Percentiles rank a stretch among this genome's conserved stretches.
These are phyloP conservation scores for Exophiala dermatitidis DNA, from an alignment of 2,329 filamentous ascomycete genomes.

Conservation along the genomic window DNA sequence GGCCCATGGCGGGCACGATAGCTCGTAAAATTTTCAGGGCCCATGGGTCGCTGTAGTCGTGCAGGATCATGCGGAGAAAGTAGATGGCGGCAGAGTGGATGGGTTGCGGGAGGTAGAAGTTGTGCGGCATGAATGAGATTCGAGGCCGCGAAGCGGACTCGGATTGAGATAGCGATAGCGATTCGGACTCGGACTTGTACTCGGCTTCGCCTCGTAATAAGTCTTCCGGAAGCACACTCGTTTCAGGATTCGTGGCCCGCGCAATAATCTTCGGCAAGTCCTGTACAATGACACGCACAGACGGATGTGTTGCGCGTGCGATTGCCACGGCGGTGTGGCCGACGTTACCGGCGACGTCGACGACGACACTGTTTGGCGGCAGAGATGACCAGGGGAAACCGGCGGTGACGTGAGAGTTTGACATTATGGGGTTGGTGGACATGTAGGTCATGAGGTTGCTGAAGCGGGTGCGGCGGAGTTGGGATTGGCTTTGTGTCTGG, in stretches of 20 bases:
- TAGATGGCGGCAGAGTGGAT: conserved; percentile 25
- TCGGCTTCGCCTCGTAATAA: background rate
- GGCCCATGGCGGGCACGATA: conserved; percentile 24
- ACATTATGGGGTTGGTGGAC: conserved; percentile 13
- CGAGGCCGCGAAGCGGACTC: background rate
- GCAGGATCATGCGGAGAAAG: conserved; percentile 26
- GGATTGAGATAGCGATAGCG: too few species aligned
- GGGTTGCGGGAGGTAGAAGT: conserved; percentile 27
- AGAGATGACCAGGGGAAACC: conserved; percentile 33
- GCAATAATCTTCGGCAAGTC: conserved; percentile 21
- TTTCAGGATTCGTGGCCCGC: conserved; percentile 11
- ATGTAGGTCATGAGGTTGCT: conserved; percentile 17
- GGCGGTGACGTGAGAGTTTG: conserved; percentile 8
- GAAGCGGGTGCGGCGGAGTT: conserved; percentile 3
- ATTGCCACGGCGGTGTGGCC: conserved; percentile 20
- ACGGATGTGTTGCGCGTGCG: conserved; percentile 9
- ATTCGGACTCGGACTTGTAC: too few species aligned
- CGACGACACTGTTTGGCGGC: conserved; percentile 39
- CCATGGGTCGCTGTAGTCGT: conserved; percentile 27
- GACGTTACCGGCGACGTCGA: conserved; percentile 38
- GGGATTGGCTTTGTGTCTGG: background rate
- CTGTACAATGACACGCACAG: conserved; percentile 20
- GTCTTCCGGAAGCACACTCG: conserved; percentile 10
- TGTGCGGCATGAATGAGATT: conserved; percentile 25
- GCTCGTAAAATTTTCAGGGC: conserved; percentile 22